Conservation (phyloP, 2,329 filamentous ascomycete genomes). For the Talaromyces islandicus region DNA sequence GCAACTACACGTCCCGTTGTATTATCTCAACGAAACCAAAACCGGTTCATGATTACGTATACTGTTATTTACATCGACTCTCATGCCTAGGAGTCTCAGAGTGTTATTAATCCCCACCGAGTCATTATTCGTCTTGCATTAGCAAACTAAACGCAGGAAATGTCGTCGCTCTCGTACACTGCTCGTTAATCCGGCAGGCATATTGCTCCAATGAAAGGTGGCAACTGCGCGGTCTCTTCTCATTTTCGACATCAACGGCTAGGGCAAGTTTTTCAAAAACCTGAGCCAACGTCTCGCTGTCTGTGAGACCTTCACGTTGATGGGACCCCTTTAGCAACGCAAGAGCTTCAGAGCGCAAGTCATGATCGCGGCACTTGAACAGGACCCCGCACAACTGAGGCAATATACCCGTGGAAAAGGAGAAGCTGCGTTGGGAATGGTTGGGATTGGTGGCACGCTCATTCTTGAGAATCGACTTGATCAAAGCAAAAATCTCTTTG, state of each 20-base stretch:
- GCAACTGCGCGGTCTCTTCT: neutral
- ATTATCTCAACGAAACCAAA: neutral
- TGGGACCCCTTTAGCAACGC: neutral
- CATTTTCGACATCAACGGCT: neutral
- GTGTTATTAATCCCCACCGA: neutral
- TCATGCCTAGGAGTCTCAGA: neutral
- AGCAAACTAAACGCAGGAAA: neutral
- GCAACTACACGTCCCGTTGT: neutral
- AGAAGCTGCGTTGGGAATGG: neutral
- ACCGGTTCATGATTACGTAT: neutral
- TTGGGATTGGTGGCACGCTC: neutral
- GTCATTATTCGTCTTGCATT: neutral
- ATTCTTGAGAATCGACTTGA: neutral
- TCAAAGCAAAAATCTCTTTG: neutral
- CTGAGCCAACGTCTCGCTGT: neutral
- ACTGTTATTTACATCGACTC: neutral
- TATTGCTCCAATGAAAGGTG: neutral
- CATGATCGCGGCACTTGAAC: neutral
- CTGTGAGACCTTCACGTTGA: neutral
- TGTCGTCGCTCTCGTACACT: neutral
- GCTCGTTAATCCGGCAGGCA: neutral
- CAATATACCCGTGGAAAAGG: neutral
- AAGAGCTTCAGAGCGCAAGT: neutral
- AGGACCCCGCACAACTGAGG: neutral
- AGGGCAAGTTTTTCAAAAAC: neutral